phyloP scores from a whole-genome alignment of 345 rosid genomes.

The Sonneratia alba region DNA sequence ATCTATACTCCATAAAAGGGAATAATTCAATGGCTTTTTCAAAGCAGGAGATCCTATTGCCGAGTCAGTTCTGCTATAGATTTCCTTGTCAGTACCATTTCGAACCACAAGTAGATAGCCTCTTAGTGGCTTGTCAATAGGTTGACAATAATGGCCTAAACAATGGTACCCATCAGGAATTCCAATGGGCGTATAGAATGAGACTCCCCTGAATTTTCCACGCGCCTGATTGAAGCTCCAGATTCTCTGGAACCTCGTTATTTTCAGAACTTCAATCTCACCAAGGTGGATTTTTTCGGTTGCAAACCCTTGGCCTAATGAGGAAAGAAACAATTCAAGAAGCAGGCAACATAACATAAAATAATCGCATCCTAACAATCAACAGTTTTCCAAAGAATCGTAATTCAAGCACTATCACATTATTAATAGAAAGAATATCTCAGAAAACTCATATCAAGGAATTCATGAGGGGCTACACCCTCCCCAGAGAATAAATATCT shows the following conservation, averaged over 20 bases:
- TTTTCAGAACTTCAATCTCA: constrained; percentile 49
- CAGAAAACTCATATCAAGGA: not conserved
- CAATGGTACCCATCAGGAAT: constrained; percentile 61
- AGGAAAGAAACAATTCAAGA: constrained; percentile 8
- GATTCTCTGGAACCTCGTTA: constrained; percentile 45
- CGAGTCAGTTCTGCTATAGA: not conserved
- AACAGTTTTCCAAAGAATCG: not conserved
- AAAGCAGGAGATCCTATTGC: constrained; percentile 28
- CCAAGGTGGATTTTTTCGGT: constrained; percentile 57
- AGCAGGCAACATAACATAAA: not conserved
- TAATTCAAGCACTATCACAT: not conserved
- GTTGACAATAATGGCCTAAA: constrained; percentile 75
- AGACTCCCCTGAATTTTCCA: constrained; percentile 33
- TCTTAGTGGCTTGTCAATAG: constrained; percentile 44
- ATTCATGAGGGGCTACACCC: not conserved
- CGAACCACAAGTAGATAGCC: constrained; percentile 66
- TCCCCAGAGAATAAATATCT: too few relatives aligned
- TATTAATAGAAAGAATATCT: not conserved
- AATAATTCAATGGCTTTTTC: constrained; percentile 45
- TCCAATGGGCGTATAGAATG: constrained; percentile 58
- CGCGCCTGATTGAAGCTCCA: constrained; percentile 46
- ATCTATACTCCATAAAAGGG: constrained; percentile 43
- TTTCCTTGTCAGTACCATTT: constrained; percentile 15
- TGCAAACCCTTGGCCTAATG: constrained; percentile 64
- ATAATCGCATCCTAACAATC: not conserved